These are phyloP conservation scores for Cercospora nicotianae DNA, from an alignment of 2,329 filamentous ascomycete genomes.

Conservation along the genomic window DNA sequence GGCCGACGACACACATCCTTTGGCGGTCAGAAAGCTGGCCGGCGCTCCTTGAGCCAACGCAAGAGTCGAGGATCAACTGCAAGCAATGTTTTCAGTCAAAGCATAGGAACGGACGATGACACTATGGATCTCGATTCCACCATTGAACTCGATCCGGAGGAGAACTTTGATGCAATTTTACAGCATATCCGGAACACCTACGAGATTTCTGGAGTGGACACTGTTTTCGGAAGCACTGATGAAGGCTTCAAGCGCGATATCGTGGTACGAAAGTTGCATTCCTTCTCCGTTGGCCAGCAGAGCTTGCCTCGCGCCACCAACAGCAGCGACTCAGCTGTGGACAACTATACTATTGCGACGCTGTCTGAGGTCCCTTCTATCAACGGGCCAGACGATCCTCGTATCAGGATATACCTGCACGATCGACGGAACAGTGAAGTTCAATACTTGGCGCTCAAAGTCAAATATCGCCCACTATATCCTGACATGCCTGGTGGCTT, in stretches of 20 bases:
- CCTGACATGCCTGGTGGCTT: constrained; percentile 21
- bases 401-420: constrained; percentile 34
- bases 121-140: constrained; percentile 39
- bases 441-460: constrained; percentile 26
- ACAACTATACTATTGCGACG: constrained; percentile 24
- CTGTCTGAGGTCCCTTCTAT: constrained; percentile 19
- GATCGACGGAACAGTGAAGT: constrained; percentile 29
- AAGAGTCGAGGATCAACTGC: constrained; percentile 59
- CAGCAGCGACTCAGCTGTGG: not conserved
- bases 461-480: constrained; percentile 35
- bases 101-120: constrained; percentile 36
- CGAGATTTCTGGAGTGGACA: constrained; percentile 35
- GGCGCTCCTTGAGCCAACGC: constrained; percentile 59
- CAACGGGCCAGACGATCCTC: constrained; percentile 23
- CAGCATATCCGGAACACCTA: constrained; percentile 35
- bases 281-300: constrained; percentile 24
- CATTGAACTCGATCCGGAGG: constrained; percentile 31
- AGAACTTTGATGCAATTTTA: constrained; percentile 32
- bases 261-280: constrained; percentile 38
- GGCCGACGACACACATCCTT: constrained; percentile 71
- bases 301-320: constrained; percentile 8
- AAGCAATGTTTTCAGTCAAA: constrained; percentile 44
- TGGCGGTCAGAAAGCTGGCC: constrained; percentile 60
- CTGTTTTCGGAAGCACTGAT: constrained; percentile 35
- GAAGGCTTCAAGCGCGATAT: constrained; percentile 39